Evolutionary conservation across 2,329 filamentous ascomycete genomes (phyloP).

Genomic region (Xylaria sp.): DNA sequence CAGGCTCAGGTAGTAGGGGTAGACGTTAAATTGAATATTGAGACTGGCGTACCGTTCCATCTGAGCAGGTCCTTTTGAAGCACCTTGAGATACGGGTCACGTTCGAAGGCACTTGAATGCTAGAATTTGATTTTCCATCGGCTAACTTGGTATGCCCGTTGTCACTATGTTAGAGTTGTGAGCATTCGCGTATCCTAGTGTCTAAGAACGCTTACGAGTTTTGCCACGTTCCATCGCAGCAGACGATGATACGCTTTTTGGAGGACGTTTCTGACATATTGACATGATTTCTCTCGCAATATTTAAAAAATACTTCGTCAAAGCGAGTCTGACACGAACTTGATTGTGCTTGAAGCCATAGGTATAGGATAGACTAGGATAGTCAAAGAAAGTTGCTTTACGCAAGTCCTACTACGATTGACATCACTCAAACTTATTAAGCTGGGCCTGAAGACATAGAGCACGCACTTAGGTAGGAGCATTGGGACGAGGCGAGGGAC

Average conservation of each 20-base stretch:
- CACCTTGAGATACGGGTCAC: conserved; percentile 65
- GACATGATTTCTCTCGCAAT: background rate
- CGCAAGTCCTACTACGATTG: background rate
- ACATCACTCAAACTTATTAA: too few relatives aligned
- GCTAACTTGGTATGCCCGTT: conserved; percentile 52
- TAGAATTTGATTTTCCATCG: conserved; percentile 45
- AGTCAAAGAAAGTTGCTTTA: background rate
- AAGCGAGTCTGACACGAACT: background rate
- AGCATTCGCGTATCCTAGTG: conserved; percentile 2
- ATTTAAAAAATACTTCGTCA: background rate
- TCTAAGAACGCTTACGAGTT: conserved; percentile 45
- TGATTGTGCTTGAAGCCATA: background rate
- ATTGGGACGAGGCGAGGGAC: too few relatives aligned
- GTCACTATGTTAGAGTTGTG: conserved; percentile 44
- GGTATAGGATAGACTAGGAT: background rate
- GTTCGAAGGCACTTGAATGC: conserved; percentile 61
- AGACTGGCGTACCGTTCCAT: conserved; percentile 46
- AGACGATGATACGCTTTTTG: conserved; percentile 56
- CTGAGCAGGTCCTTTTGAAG: conserved; percentile 56
- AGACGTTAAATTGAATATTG: background rate
- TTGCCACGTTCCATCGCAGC: conserved; percentile 62
- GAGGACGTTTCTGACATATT: conserved; percentile 19
- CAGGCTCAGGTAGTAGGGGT: background rate
- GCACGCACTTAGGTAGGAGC: too few relatives aligned
- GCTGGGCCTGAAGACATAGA: too few relatives aligned